Conservation (phyloP, 805 yeast species). For the Debaryomyces maramus region DNA sequence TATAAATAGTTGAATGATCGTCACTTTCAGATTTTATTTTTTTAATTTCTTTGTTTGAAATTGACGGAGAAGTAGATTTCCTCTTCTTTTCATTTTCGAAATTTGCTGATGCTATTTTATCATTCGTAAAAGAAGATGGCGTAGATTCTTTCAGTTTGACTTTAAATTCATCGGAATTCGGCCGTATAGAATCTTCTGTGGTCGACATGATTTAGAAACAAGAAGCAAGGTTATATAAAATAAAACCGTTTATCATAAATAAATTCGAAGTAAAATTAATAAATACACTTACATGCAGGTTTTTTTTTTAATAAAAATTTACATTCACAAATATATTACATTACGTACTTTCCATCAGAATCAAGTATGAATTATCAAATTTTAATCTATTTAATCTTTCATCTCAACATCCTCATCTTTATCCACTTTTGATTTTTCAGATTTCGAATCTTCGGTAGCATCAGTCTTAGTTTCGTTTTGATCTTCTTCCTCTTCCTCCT, state of each 20-base stretch:
- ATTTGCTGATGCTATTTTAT: neutral
- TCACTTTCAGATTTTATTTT: neutral
- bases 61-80: constrained; percentile 7
- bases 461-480: constrained; percentile 2
- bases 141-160: neutral
- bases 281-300: too few relatives aligned
- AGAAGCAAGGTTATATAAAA: too few relatives aligned
- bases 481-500: constrained; percentile 7
- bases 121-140: neutral
- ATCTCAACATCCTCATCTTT: neutral
- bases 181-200: neutral
- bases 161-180: neutral
- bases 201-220: too few relatives aligned
- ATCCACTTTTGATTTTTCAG: neutral
- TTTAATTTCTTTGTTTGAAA: constrained; percentile 1
- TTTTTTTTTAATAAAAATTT: neutral
- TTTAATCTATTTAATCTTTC: constrained; percentile 1
- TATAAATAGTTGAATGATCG: neutral
- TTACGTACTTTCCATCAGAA: too few relatives aligned
- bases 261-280: too few relatives aligned
- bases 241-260: too few relatives aligned
- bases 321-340: neutral
- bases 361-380: too few relatives aligned
- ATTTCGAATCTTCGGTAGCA: too few relatives aligned
- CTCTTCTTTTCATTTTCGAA: constrained; percentile 5